Evolutionary conservation across 139 green algal genomes (phyloP).

Genomic region (Micromonas pusilla): DNA sequence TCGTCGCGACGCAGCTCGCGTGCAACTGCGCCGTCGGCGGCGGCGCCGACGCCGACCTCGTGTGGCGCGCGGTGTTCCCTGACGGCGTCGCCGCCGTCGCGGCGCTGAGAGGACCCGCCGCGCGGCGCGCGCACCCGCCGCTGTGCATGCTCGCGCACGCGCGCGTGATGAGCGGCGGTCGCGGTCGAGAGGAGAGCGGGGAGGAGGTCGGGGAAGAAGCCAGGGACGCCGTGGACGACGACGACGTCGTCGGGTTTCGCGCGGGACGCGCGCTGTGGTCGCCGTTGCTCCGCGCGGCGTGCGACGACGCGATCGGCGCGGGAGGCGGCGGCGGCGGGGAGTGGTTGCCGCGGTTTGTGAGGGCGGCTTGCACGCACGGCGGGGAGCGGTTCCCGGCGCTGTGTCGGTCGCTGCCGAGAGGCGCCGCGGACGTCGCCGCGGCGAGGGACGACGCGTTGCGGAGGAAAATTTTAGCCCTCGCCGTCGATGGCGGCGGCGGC

Average conservation of each 20-base stretch:
- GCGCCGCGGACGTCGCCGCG: neutral
- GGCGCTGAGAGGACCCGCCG: neutral
- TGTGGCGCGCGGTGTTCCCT: neutral
- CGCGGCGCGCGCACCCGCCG: neutral
- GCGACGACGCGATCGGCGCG: neutral
- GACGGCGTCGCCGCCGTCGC: neutral
- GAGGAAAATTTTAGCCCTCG: neutral
- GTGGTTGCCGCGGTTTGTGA: neutral
- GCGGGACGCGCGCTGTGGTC: neutral
- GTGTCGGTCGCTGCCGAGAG: neutral
- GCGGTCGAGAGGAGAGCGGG: no score
- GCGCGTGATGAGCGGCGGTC: no score
- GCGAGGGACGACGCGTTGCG: neutral
- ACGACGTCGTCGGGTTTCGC: neutral
- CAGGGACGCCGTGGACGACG: neutral
- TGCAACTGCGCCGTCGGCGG: neutral
- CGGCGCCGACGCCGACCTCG: neutral
- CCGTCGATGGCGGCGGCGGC: no score
- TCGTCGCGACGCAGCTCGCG: neutral
- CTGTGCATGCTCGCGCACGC: neutral
- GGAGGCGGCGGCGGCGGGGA: neutral
- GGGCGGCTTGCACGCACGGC: neutral
- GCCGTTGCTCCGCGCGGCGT: neutral
- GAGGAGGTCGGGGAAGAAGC: no score
- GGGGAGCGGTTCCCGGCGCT: neutral